These are phyloP conservation scores for Apiotrichum akiyoshidainum DNA, from an alignment of 1,284 basidiomycete species.

Conservation along the genomic window DNA sequence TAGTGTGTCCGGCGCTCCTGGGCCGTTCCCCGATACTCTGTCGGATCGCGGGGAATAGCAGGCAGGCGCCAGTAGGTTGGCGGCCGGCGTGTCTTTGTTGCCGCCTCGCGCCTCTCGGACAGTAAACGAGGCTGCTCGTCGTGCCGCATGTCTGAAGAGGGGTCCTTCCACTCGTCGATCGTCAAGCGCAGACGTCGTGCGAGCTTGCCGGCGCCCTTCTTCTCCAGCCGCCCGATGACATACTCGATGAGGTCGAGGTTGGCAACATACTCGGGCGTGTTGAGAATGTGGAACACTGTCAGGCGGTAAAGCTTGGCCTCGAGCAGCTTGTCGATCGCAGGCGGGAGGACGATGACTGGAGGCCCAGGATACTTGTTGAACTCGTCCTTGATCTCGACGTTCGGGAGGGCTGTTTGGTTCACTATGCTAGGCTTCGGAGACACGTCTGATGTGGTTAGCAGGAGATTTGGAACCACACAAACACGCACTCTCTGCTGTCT, in stretches of 20 bases:
- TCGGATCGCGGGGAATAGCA: not conserved
- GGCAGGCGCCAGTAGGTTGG: slow-evolving; percentile 14
- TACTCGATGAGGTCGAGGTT: slow-evolving; percentile 21
- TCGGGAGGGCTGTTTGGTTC: not conserved
- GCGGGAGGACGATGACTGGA: slow-evolving; percentile 18
- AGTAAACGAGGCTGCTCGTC: slow-evolving; percentile 2
- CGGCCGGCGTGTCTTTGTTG: not conserved
- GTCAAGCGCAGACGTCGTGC: slow-evolving; percentile 29
- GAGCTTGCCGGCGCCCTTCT: slow-evolving; percentile 34
- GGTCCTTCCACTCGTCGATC: slow-evolving; percentile 11
- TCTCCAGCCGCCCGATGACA: slow-evolving; percentile 25
- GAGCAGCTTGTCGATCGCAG: slow-evolving; percentile 30
- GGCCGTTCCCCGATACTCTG: slow-evolving; percentile 7
- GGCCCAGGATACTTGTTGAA: not conserved
- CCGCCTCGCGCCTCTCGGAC: slow-evolving; percentile 1
- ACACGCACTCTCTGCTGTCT: no score
- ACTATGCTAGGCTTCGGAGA: not conserved
- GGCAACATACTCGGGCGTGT: slow-evolving; percentile 29
- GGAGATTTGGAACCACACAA: no score
- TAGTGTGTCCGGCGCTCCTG: slow-evolving; percentile 15
- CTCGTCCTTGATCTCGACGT: not conserved
- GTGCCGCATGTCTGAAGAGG: not conserved
- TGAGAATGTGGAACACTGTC: slow-evolving; percentile 35
- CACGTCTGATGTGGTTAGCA: no score
- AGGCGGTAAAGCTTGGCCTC: slow-evolving; percentile 34